These are phyloP conservation scores for Fusarium equiseti DNA, from an alignment of 2,329 filamentous ascomycete genomes.

Conservation along the genomic window DNA sequence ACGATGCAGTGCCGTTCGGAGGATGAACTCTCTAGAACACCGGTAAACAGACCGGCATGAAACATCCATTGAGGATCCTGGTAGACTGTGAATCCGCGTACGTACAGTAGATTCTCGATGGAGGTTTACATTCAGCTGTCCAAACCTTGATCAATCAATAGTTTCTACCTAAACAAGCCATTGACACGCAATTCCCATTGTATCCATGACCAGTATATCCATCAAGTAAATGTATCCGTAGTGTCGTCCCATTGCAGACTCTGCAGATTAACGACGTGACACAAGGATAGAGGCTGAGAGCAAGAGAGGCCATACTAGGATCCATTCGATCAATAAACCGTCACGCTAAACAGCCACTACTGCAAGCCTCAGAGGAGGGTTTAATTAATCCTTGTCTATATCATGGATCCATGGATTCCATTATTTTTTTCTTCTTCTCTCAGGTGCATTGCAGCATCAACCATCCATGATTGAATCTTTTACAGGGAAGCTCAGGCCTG, in stretches of 20 bases:
- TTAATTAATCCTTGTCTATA: constrained; percentile 32
- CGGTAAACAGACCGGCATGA: constrained; percentile 26
- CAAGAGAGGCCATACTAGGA: background rate
- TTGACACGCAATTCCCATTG: background rate
- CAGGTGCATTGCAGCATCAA: background rate
- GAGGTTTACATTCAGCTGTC: background rate
- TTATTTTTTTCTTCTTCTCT: constrained; percentile 5
- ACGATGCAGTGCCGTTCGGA: constrained; percentile 16
- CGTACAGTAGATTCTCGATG: background rate
- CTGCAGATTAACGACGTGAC: constrained; percentile 4
- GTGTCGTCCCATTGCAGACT: background rate
- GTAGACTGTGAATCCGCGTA: background rate
- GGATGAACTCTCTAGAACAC: constrained; percentile 5
- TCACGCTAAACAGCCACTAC: constrained; percentile 41
- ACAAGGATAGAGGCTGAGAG: background rate
- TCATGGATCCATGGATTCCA: background rate
- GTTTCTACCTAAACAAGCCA: background rate
- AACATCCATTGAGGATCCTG: constrained; percentile 17
- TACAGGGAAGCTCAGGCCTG: constrained; percentile 15
- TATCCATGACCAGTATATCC: background rate
- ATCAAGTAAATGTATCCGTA: background rate
- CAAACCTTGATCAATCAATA: background rate
- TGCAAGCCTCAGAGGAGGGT: constrained; percentile 40
- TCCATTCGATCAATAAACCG: constrained; percentile 48
- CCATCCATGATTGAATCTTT: constrained; percentile 7